phyloP scores from a whole-genome alignment of 495 filamentous ascomycete species.

The Xylaria acuta region DNA sequence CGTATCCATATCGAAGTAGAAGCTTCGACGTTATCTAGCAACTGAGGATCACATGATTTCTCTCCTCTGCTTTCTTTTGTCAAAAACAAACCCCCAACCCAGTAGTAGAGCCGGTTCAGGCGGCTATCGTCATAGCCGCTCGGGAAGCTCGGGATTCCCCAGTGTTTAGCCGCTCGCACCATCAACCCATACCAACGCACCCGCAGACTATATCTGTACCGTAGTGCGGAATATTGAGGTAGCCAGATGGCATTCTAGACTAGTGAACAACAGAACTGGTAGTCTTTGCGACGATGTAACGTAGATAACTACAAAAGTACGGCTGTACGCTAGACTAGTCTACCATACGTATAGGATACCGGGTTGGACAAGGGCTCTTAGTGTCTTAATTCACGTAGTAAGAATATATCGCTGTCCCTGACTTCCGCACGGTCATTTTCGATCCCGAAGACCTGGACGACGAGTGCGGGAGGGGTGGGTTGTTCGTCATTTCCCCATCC shows the following conservation, averaged over 20 bases:
- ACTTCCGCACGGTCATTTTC: conserved; percentile 13
- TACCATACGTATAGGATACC: background rate
- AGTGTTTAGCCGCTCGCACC: background rate
- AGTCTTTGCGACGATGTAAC: conserved; percentile 10
- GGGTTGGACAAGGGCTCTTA: conserved; percentile 15
- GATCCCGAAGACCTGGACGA: conserved; percentile 18
- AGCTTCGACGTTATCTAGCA: background rate
- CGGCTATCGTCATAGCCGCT: conserved; percentile 6
- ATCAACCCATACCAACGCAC: background rate
- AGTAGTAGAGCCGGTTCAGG: background rate
- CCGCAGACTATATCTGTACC: background rate
- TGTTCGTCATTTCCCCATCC: conserved; percentile 23
- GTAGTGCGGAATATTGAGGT: background rate
- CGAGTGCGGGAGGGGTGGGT: conserved; percentile 5
- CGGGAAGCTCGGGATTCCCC: conserved; percentile 14
- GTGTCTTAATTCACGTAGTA: conserved; percentile 5
- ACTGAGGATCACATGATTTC: background rate
- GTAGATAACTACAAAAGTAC: background rate
- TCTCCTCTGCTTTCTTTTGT: conserved; percentile 1
- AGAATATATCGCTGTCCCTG: conserved; percentile 11
- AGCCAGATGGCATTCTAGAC: background rate
- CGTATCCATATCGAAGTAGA: background rate
- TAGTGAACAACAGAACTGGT: conserved; percentile 2
- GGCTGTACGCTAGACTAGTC: background rate
- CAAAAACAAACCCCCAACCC: background rate